Evolutionary conservation across 225 moss, liverwort and hornwort species (phyloP).

Genomic region (Anthoceros angustus): DNA sequence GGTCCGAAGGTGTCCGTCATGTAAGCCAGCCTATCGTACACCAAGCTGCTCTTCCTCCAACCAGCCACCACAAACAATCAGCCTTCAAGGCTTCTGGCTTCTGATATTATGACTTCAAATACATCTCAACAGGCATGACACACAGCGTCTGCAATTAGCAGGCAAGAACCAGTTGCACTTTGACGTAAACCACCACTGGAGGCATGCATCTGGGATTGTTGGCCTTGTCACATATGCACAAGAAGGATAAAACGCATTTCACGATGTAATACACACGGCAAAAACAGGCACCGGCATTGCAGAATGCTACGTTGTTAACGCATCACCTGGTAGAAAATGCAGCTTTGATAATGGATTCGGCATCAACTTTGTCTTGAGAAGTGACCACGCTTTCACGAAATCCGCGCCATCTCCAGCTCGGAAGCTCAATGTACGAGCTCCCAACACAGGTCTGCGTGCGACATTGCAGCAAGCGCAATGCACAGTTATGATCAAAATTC

Average conservation of each 20-base stretch:
- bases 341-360: constrained; percentile 37
- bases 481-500: background rate
- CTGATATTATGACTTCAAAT: background rate
- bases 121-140: too few relatives aligned
- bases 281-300: background rate
- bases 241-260: too few relatives aligned
- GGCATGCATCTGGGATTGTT: too few relatives aligned
- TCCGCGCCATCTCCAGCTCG: constrained; percentile 4
- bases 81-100: background rate
- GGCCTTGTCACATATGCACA: too few relatives aligned
- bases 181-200: too few relatives aligned
- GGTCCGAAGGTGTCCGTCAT: constrained; percentile 84
- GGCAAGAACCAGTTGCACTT: too few relatives aligned
- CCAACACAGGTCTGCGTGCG: background rate
- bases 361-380: constrained; percentile 24
- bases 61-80: background rate
- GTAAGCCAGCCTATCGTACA: constrained; percentile 70
- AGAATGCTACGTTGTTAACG: background rate
- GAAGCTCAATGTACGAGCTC: background rate
- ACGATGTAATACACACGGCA: too few relatives aligned
- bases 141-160: too few relatives aligned
- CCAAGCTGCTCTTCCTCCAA: constrained; percentile 15
- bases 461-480: background rate
- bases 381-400: background rate
- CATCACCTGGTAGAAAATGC: constrained; percentile 36